Percentiles rank a stretch among this genome's conserved stretches.
Evolutionary conservation across 495 filamentous ascomycete species (phyloP).

Genomic region (Endocarpon pusillum): DNA sequence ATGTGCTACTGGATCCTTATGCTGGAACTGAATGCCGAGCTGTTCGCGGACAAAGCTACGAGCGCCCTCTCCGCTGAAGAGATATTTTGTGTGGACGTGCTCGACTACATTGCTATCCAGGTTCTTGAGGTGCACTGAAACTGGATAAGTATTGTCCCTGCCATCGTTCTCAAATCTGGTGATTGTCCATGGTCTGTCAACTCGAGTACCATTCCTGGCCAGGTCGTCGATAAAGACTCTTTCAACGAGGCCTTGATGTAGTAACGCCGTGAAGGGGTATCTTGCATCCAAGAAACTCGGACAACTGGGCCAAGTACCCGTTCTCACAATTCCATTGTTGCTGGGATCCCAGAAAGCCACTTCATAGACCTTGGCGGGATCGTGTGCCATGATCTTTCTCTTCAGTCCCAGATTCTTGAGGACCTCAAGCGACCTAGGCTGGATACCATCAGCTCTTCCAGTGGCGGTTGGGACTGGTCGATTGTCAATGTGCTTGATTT

Average conservation of each 20-base stretch:
- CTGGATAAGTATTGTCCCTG: slow-evolving; percentile 35
- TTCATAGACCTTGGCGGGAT: slow-evolving; percentile 49
- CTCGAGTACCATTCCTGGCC: slow-evolving; percentile 35
- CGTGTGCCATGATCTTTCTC: slow-evolving; percentile 43
- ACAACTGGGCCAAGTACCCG: slow-evolving; percentile 45
- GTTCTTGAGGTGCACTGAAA: slow-evolving; percentile 55
- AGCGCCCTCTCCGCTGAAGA: slow-evolving; percentile 50
- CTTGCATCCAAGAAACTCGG: slow-evolving; percentile 48
- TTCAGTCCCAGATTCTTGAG: slow-evolving; percentile 49
- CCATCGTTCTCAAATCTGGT: slow-evolving; percentile 42
- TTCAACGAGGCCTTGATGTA: slow-evolving; percentile 51
- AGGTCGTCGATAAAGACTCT: slow-evolving; percentile 46
- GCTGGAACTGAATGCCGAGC: slow-evolving; percentile 38
- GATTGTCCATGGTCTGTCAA: slow-evolving; percentile 49
- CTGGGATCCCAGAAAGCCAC: slow-evolving; percentile 50
- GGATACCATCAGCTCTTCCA: slow-evolving; percentile 62
- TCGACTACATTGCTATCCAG: slow-evolving; percentile 53
- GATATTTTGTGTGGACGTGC: slow-evolving; percentile 45
- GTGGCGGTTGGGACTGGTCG: slow-evolving; percentile 43
- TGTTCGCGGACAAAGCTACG: slow-evolving; percentile 43
- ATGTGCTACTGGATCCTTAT: slow-evolving; percentile 47
- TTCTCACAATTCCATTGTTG: slow-evolving; percentile 37
- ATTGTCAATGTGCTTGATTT: slow-evolving; percentile 52
- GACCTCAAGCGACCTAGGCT: slow-evolving; percentile 53
- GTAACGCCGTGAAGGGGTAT: slow-evolving; percentile 47